phyloP scores from a whole-genome alignment of 1,139 yeast species.

The Yamadazyma dendronema region DNA sequence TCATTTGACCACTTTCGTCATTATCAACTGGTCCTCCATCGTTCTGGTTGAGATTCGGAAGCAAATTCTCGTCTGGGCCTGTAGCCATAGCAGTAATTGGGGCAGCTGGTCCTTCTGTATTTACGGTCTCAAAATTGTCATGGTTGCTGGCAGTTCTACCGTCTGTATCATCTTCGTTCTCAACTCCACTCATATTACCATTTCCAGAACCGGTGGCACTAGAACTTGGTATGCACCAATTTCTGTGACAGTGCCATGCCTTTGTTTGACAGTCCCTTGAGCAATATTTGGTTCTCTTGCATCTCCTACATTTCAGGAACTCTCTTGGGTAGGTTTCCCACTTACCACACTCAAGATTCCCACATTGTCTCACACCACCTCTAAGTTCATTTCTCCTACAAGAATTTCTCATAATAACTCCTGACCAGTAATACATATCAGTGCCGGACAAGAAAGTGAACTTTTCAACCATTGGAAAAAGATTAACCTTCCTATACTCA shows the following conservation, averaged over 20 bases:
- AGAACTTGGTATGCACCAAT: slow-evolving; percentile 75
- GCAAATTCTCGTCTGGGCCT: slow-evolving; percentile 6
- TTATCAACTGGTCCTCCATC: background rate
- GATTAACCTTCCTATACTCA: slow-evolving; percentile 59
- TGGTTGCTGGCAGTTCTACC: slow-evolving; percentile 3
- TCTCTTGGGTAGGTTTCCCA: slow-evolving; percentile 93
- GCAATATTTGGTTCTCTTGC: slow-evolving; percentile 93
- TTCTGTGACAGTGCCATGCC: slow-evolving; percentile 91
- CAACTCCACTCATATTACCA: background rate
- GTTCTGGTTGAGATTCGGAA: background rate
- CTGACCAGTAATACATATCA: slow-evolving; percentile 95
- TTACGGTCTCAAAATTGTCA: background rate
- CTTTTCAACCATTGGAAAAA: slow-evolving; percentile 89
- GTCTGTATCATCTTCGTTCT: slow-evolving; percentile 6
- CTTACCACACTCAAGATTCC: slow-evolving; percentile 88
- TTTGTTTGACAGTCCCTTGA: slow-evolving; percentile 86
- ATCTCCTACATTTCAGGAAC: slow-evolving; percentile 91
- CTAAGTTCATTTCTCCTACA: slow-evolving; percentile 84
- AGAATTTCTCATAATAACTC: slow-evolving; percentile 93
- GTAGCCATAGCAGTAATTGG: background rate
- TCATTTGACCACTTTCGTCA: background rate
- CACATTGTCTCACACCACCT: slow-evolving; percentile 95
- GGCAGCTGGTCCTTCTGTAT: background rate
- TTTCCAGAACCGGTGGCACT: slow-evolving; percentile 3
- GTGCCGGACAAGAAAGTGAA: slow-evolving; percentile 73